Evolutionary conservation across 1,284 basidiomycete species (phyloP), one percentile per base, ranked within the genome.

Genomic region (Phylloporus sp.): DNA sequence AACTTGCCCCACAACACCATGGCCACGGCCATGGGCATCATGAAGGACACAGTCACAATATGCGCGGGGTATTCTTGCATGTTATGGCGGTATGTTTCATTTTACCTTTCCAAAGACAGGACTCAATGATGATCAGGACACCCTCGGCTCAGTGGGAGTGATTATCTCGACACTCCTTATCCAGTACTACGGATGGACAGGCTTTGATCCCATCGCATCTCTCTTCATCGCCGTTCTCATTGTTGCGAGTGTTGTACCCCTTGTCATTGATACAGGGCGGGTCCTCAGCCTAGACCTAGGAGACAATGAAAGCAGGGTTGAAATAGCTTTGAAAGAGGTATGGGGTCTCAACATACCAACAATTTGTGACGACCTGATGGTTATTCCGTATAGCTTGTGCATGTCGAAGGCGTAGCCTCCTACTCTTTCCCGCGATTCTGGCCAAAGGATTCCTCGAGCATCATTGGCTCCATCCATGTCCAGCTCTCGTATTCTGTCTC

Each of bases 171-270:
- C 98, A 5, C 83, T 99, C 20, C 87, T 99, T 68, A 99, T 99
- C 72, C 91, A 97, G 74, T 92, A 92, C 68, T 99, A 98, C 74
- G 97, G 97, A n/a, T 99, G 97, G 97, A 99, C 98, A 4, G 97
- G 97, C 23, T 99, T 99, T 78, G 98, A 99, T 80, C 98, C 98
- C 4, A 96, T 99, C 69, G 98, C 98, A 0, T 98, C 96, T 15
- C 84, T 99, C 49, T 97, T 99, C 79, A 99, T 99, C 74, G 98
- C 98, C 2, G 83, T 95, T 14, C 85, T 99, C 70, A 99, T 99
- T 74, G 94, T 96, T 37, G 97, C 94, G 5, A 96, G 94, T 75
- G 98, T 99, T 27, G 86, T 98, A 27, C 98, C 98, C 12, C 89
- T 99, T 52, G 96, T 99, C 27, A 87, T 97, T 68, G 98, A 99